Evolutionary conservation across 495 filamentous ascomycete genomes (phyloP), one percentile per base, ranked within the genome.

Genomic region (Tuber aestivum): DNA sequence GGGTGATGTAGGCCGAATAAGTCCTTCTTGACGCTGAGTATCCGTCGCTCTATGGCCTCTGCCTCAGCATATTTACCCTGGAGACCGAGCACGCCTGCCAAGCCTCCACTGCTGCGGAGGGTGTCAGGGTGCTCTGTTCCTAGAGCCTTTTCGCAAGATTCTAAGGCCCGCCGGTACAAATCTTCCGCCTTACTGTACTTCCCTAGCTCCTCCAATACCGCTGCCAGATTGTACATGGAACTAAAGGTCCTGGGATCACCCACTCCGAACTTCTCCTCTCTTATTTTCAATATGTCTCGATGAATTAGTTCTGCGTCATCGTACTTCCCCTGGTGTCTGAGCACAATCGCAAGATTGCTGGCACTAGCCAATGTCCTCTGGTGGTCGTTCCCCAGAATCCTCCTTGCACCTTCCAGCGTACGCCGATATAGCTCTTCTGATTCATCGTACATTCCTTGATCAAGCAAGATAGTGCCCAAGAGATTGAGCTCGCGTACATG

Each of bases 291-390:
- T 27, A 23, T 3, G 50, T 8, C 10, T 14, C 50, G 50, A 61
- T 27, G n/a, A 23, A 61, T 61, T 10, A 56, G n/a, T 23, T 56
- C 23, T 10, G 48, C 48, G 1, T 56, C 48, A 10, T 56, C 9
- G 23, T 56, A 27, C 50, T 61, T 61, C 50, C 50, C 50, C 10
- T 27, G 50, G 14, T 3, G 32, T 18, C 74, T 38, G 20, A 86
- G 76, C 41, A 83, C 48, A 18, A 78, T 68, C 38, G 79, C 83
- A 41, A 83, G 80, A 50, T 70, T 83, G 61, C 74, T 77, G 73
- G 81, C 27, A 20, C 35, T 73, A 20, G 12, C 61, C n/a, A 80
- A 40, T 45, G 75, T 80, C 0, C 5, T 9, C 23, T 35, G 69
- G 70, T 80, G 72, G 3, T 75, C 45, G 12, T 37, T 48, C 41